Conservation (phyloP, 352 stramenopile species). For the Phytopythium kandeliae region DNA sequence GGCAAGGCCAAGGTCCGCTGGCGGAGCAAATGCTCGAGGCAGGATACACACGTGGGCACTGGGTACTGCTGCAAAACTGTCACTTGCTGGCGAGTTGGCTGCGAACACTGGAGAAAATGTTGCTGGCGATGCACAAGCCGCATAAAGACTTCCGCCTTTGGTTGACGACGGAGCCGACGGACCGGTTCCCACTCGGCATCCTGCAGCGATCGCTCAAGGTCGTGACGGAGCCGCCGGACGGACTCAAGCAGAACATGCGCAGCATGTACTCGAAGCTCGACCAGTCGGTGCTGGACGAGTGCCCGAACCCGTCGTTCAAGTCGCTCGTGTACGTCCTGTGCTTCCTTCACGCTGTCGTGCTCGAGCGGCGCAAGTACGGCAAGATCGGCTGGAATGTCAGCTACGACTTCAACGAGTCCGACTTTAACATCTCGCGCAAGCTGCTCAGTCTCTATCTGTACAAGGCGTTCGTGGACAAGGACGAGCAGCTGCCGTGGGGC, state of each 20-base stretch:
- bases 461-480: conserved; percentile 90
- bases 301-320: conserved; percentile 88
- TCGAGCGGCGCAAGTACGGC: conserved; percentile 94
- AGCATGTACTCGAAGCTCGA: conserved; percentile 91
- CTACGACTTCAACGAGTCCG: conserved; percentile 97
- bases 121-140: conserved; percentile 88
- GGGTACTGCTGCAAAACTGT: conserved; percentile 95
- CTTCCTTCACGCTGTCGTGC: conserved; percentile 93
- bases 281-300: conserved; percentile 89
- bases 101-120: conserved; percentile 89
- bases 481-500: conserved; percentile 93
- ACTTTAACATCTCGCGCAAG: conserved; percentile 92
- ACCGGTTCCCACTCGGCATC: conserved; percentile 94
- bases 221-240: conserved; percentile 94
- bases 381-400: conserved; percentile 97
- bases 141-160: conserved; percentile 95
- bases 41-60: conserved; percentile 80
- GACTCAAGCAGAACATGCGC: conserved; percentile 96
- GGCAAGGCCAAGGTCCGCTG: conserved; percentile 91
- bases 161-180: conserved; percentile 94
- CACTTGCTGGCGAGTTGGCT: conserved; percentile 94
- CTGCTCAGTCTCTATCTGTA: conserved; percentile 91
- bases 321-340: conserved; percentile 95
- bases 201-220: conserved; percentile 94
- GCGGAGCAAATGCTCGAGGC: conserved; percentile 93